Base-by-base conservation (phyloP, 345 rosid species). In the Eucalyptus pumila region DNA sequence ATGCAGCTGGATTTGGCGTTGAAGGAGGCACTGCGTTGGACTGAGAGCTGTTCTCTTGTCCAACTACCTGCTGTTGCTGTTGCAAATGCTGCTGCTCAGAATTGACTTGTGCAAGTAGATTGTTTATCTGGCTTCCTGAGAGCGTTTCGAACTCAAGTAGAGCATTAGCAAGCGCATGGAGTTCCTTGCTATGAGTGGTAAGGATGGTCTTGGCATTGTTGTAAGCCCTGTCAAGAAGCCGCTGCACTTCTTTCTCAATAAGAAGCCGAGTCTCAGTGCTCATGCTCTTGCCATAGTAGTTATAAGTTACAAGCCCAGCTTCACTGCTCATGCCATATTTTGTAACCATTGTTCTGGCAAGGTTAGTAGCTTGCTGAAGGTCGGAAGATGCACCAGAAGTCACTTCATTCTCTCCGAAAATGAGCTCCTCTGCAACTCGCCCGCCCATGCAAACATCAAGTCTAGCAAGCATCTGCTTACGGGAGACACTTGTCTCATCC, bases 381-480 rank as follows among this genome's bases (percentile, higher is more conserved):
- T 98, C 99, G 34, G 95, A 93, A 11, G 96, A 94, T 44, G 99
- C 97, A 81, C 99, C 99, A 10, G 99, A 93, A 65, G 99, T 96
- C 56, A 98, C 97, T 88, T 97, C 99, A 45, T 94, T 95, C 47
- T 97, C 99, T 86, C 99, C 99, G 37, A 98, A 98, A 69, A 98
- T 97, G 87, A 98, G 95, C 92, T 97, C 99, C 87, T 98, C 99
- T 2, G 99, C 99, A 34, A 96, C 99, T 27, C 99, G 93, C 9
- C 99, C 99, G 14, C 99, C 99, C 99, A 98, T 95, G 92, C 95
- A 94, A 80, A 98, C 97, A 94, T 98, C 99, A 81, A 97, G 96
- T 86, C 95, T 91, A 50, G 99, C 99, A 90, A 98, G 99, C 99
- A 98, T 97, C 95, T 97, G 99, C 90, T 94, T 98, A 83, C 96